Percentiles rank a stretch among this genome's conserved stretches.
Evolutionary conservation across 1,284 basidiomycete species (phyloP).

Genomic region (Porodaedalea pini): DNA sequence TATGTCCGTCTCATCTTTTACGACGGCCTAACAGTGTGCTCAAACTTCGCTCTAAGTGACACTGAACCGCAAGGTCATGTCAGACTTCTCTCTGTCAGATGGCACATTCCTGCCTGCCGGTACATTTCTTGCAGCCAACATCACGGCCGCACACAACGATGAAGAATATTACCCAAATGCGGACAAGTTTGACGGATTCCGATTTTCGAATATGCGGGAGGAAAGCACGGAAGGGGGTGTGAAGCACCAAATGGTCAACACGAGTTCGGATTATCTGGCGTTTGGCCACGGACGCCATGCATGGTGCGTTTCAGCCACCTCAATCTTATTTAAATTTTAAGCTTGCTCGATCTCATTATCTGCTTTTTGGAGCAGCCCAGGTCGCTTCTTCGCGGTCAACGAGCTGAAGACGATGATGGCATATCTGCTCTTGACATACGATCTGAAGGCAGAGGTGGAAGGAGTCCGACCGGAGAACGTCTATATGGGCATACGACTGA

Average conservation of each 20-base stretch:
- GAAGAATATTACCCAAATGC: conserved; percentile 39
- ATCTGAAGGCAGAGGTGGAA: conserved; percentile 30
- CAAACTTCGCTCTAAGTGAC: neutral
- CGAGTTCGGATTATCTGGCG: conserved; percentile 27
- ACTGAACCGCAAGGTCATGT: conserved; percentile 28
- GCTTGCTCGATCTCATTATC: neutral
- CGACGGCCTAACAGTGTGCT: too few species aligned
- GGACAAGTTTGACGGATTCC: conserved; percentile 40
- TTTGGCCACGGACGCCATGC: conserved; percentile 33
- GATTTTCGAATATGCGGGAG: conserved; percentile 42
- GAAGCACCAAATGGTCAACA: conserved; percentile 31
- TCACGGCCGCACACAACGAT: conserved; percentile 41
- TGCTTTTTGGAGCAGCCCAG: neutral
- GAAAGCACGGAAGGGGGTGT: conserved; percentile 24
- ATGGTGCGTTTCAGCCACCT: conserved; percentile 29
- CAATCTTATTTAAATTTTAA: too few species aligned
- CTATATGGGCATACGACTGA: conserved; percentile 6
- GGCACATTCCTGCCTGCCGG: conserved; percentile 43
- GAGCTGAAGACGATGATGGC: conserved; percentile 22
- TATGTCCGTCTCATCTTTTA: conserved; percentile 15
- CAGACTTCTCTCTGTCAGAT: conserved; percentile 38
- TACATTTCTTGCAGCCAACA: conserved; percentile 39
- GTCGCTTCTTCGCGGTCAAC: conserved; percentile 20
- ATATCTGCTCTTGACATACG: conserved; percentile 19
- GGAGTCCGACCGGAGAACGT: conserved; percentile 28